Evolutionary conservation across 495 filamentous ascomycete genomes (phyloP).

Genomic region (Tuber microsphaerosporum): DNA sequence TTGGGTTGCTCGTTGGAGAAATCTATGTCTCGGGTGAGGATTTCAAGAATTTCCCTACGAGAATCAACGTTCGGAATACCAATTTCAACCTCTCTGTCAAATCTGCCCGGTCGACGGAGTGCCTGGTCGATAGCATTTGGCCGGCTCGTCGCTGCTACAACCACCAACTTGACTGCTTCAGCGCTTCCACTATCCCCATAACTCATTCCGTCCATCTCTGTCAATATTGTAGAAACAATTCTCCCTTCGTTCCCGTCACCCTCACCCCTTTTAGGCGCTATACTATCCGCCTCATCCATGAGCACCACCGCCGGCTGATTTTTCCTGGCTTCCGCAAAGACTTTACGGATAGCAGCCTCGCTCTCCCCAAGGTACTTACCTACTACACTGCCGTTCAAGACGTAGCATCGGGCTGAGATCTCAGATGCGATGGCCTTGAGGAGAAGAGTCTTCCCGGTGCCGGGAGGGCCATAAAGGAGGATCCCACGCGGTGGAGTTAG

Average conservation of each 20-base stretch:
- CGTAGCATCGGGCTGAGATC: slow-evolving; percentile 42
- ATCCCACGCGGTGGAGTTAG: slow-evolving; percentile 39
- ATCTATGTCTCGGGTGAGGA: slow-evolving; percentile 42
- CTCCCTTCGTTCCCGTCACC: slow-evolving; percentile 48
- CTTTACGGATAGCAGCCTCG: slow-evolving; percentile 58
- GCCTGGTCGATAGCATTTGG: slow-evolving; percentile 67
- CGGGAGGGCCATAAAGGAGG: slow-evolving; percentile 45
- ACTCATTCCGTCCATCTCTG: slow-evolving; percentile 50
- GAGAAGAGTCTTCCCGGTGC: slow-evolving; percentile 58
- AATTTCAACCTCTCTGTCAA: slow-evolving; percentile 68
- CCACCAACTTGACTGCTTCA: slow-evolving; percentile 50
- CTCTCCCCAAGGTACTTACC: slow-evolving; percentile 73
- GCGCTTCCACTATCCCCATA: slow-evolving; percentile 42
- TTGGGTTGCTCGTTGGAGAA: slow-evolving; percentile 49
- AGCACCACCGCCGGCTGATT: slow-evolving; percentile 74
- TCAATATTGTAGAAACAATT: slow-evolving; percentile 48
- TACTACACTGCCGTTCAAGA: slow-evolving; percentile 51
- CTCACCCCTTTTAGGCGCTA: slow-evolving; percentile 56
- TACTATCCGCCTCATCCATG: slow-evolving; percentile 70
- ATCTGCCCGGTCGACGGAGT: slow-evolving; percentile 59
- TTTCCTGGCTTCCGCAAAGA: slow-evolving; percentile 64
- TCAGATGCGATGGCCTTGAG: slow-evolving; percentile 53
- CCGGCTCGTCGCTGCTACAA: slow-evolving; percentile 67
- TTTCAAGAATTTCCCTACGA: slow-evolving; percentile 65
- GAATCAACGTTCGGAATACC: slow-evolving; percentile 67